These are phyloP conservation scores for Umbilicus rupestris DNA, from an alignment of 164 flowering plant genomes.

Conservation along the genomic window DNA sequence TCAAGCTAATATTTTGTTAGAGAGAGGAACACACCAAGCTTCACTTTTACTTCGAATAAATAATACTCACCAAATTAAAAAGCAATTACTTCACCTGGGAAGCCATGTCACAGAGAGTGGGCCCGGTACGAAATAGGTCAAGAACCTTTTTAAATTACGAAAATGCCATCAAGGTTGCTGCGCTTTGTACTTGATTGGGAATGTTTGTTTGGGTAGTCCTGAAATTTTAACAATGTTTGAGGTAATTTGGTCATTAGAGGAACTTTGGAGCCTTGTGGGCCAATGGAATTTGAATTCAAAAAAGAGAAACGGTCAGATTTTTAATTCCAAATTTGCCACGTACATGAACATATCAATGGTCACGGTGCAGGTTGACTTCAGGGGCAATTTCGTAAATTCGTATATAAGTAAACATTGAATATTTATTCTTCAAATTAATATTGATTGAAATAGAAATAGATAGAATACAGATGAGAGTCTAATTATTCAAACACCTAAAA, in stretches of 20 bases:
- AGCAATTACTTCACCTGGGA: background rate
- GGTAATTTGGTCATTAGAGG: background rate
- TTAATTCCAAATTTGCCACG: background rate
- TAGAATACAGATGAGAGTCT: too few relatives aligned
- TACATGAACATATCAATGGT: too few relatives aligned
- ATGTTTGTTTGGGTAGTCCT: background rate
- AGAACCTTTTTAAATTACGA: background rate
- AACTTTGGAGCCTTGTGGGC: background rate
- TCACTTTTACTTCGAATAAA: background rate
- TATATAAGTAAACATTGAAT: too few relatives aligned
- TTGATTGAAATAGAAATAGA: too few relatives aligned
- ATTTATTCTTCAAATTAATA: too few relatives aligned
- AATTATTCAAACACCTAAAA: background rate
- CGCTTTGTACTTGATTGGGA: background rate
- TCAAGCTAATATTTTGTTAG: background rate
- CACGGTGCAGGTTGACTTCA: too few relatives aligned
- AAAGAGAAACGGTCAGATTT: background rate
- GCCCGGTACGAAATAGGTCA: background rate
- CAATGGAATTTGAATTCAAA: constrained; percentile 1
- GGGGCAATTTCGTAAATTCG: too few relatives aligned
- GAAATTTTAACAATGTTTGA: background rate
- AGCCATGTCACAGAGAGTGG: background rate
- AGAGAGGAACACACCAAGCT: background rate
- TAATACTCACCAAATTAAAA: background rate
- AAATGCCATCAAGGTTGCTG: background rate